phyloP scores from a whole-genome alignment of 2,329 filamentous ascomycete species.

The Calonectria montana region DNA sequence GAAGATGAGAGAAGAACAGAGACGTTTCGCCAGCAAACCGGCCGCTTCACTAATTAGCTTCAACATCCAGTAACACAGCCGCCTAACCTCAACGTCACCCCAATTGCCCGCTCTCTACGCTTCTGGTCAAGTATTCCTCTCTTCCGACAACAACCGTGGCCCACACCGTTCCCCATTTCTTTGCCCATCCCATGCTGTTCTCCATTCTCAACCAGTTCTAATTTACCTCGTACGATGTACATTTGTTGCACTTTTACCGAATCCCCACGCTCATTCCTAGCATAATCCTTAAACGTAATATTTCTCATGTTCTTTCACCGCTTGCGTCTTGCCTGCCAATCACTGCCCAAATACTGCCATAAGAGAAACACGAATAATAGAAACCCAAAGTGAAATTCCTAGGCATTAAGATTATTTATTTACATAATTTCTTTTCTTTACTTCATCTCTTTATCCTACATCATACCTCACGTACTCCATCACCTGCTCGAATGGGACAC shows the following conservation, averaged over 20 bases:
- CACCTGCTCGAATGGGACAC: too few species aligned
- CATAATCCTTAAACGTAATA: neutral
- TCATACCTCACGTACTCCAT: too few species aligned
- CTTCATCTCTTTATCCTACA: too few species aligned
- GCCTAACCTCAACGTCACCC: neutral
- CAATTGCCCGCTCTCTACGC: neutral
- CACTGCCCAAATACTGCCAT: too few species aligned
- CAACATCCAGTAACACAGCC: neutral
- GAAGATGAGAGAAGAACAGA: neutral
- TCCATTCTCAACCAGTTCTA: neutral
- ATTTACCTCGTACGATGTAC: constrained; percentile 8
- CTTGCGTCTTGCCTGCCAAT: neutral
- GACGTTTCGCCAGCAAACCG: neutral
- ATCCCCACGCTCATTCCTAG: neutral
- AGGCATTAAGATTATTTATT: too few species aligned
- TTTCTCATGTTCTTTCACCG: neutral
- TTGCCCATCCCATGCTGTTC: neutral
- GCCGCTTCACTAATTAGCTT: neutral
- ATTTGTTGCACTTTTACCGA: neutral
- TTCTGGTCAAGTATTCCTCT: neutral
- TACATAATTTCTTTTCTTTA: too few species aligned
- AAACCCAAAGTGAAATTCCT: too few species aligned
- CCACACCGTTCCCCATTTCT: neutral
- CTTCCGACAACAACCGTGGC: constrained; percentile 3
- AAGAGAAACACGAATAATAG: too few species aligned